These are phyloP conservation scores for Viridothelium virens DNA, from an alignment of 495 filamentous ascomycete genomes.

Conservation along the genomic window DNA sequence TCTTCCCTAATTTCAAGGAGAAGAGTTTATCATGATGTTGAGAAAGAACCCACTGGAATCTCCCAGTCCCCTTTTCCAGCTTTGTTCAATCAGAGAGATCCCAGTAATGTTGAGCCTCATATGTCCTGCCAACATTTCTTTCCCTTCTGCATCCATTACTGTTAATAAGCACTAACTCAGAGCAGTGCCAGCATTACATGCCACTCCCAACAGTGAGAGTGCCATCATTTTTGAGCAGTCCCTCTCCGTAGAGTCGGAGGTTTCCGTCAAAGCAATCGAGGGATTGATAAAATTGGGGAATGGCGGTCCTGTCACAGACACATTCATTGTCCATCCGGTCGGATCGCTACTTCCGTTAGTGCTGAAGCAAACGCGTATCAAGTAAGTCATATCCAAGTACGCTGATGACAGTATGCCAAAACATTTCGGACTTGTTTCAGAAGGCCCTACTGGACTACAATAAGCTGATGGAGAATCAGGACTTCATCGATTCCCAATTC, in stretches of 20 bases:
- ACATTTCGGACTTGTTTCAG: too few species aligned
- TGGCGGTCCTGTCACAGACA: conserved; percentile 26
- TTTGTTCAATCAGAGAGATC: too few species aligned
- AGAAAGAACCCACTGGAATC: background rate
- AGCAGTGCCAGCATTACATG: background rate
- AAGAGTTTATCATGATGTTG: too few species aligned
- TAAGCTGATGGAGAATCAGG: background rate
- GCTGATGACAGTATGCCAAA: too few species aligned
- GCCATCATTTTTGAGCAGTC: background rate
- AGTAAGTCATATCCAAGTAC: conserved; percentile 34
- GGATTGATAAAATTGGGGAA: conserved; percentile 11
- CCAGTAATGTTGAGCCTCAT: too few species aligned
- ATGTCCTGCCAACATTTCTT: too few species aligned
- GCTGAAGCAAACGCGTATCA: conserved; percentile 52
- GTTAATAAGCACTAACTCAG: background rate
- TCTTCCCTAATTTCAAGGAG: too few species aligned
- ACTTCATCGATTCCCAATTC: background rate
- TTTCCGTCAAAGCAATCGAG: conserved; percentile 9
- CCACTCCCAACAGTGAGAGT: background rate
- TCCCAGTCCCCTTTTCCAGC: too few species aligned
- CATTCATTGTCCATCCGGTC: conserved; percentile 27
- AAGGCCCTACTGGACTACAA: background rate
- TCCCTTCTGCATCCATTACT: background rate
- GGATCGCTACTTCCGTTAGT: conserved; percentile 49
- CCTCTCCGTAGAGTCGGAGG: background rate